Conservation (phyloP, 169 alveolate genomes). For the Condylostoma magnum region DNA sequence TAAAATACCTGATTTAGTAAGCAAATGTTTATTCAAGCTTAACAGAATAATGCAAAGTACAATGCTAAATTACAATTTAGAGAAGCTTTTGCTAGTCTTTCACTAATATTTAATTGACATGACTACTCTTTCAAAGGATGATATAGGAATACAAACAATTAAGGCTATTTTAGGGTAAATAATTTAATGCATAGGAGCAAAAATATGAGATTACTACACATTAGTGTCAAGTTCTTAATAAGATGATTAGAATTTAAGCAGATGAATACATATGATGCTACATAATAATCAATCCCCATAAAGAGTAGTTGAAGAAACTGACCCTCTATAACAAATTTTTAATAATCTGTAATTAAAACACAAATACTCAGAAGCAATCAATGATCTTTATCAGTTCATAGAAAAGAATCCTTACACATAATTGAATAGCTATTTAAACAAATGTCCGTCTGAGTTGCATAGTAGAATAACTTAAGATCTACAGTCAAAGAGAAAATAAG, state of each 20-base stretch:
- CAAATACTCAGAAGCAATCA: constrained; percentile 27
- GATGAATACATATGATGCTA: constrained; percentile 51
- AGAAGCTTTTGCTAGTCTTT: constrained; percentile 44
- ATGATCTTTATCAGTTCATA: constrained; percentile 26
- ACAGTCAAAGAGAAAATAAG: constrained; percentile 2
- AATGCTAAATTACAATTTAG: constrained; percentile 48
- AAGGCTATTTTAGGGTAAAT: constrained; percentile 59
- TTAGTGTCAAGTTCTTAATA: constrained; percentile 44
- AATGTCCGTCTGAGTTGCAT: background rate
- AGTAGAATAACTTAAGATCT: constrained; percentile 14
- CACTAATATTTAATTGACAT: too few relatives aligned
- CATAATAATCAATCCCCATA: background rate
- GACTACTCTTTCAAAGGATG: constrained; percentile 56
- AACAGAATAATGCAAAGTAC: constrained; percentile 38
- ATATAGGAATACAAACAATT: constrained; percentile 55
- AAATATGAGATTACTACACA: constrained; percentile 48
- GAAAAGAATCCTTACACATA: constrained; percentile 37
- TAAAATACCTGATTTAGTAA: constrained; percentile 50
- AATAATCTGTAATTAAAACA: constrained; percentile 17
- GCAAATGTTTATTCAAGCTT: constrained; percentile 66
- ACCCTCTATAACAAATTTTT: constrained; percentile 6
- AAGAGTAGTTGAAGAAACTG: background rate
- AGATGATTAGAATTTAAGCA: constrained; percentile 51
- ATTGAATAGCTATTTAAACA: constrained; percentile 18
- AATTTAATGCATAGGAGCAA: constrained; percentile 45